Conservation (phyloP, 2,329 filamentous ascomycete species). For the Parafenestella ontariensis region DNA sequence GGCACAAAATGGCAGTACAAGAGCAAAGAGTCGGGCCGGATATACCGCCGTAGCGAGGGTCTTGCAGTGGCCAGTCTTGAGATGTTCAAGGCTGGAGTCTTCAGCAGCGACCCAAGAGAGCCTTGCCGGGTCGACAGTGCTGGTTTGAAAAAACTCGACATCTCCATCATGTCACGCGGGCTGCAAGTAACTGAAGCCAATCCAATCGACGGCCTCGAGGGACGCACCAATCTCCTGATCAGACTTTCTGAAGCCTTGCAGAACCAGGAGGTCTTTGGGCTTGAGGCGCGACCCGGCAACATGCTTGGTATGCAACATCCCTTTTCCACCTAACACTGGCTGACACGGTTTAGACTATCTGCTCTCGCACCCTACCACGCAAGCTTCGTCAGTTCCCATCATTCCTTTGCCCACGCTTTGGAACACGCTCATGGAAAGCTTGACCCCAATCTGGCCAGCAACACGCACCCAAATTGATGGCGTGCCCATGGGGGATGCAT, state of each 20-base stretch:
- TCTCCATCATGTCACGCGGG: constrained; percentile 77
- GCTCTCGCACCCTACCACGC: constrained; percentile 88
- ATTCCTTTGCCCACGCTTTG: constrained; percentile 87
- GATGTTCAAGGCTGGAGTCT: constrained; percentile 92
- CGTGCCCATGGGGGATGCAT: constrained; percentile 87
- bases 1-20: constrained; percentile 92
- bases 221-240: constrained; percentile 79
- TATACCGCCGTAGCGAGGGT: constrained; percentile 86
- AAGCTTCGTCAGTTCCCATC: constrained; percentile 86
- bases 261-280: constrained; percentile 84
- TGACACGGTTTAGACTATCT: constrained; percentile 73
- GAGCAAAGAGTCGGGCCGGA: constrained; percentile 83
- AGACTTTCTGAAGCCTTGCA: constrained; percentile 77
- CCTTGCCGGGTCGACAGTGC: constrained; percentile 89
- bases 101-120: constrained; percentile 81
- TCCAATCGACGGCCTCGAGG: constrained; percentile 82
- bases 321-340: background rate
- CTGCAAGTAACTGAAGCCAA: constrained; percentile 85
- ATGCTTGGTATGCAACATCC: constrained; percentile 74
- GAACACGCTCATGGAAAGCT: constrained; percentile 86
- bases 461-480: constrained; percentile 88
- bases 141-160: constrained; percentile 76
- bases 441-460: constrained; percentile 86
- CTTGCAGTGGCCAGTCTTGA: constrained; percentile 80
- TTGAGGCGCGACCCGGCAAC: constrained; percentile 84